Percentiles rank a stretch among this genome's conserved stretches.
phyloP scores from a whole-genome alignment of 495 filamentous ascomycete species.

The Hypoxylon trugodes region DNA sequence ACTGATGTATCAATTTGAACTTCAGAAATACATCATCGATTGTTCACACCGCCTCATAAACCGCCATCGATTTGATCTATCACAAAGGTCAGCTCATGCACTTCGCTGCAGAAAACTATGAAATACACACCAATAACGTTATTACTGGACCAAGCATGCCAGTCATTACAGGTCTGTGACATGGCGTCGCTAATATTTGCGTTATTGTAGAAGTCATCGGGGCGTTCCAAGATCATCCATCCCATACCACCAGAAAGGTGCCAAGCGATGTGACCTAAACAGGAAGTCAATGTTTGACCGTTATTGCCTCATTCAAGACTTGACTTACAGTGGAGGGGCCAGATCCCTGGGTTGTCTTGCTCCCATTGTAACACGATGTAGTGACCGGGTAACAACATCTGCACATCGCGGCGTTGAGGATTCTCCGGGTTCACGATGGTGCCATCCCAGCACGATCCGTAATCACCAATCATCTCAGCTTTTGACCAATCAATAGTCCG shows the following conservation, averaged over 20 bases:
- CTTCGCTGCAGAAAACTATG: neutral
- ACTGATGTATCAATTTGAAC: neutral
- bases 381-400: constrained; percentile 56
- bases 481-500: neutral
- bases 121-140: constrained; percentile 45
- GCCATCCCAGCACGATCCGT: constrained; percentile 54
- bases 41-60: constrained; percentile 38
- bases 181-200: constrained; percentile 42
- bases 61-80: constrained; percentile 64
- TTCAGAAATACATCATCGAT: neutral
- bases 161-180: constrained; percentile 56
- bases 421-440: constrained; percentile 57
- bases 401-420: constrained; percentile 68
- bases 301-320: too few species aligned
- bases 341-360: constrained; percentile 65
- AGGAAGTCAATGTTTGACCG: too few species aligned
- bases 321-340: constrained; percentile 62
- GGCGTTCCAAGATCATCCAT: constrained; percentile 59
- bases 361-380: constrained; percentile 63
- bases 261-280: constrained; percentile 61
- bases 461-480: constrained; percentile 9
- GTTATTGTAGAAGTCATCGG: constrained; percentile 37
- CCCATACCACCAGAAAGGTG: constrained; percentile 59
- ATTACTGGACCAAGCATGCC: constrained; percentile 54
- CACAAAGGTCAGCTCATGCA: neutral